Evolutionary conservation across 2,329 filamentous ascomycete genomes (phyloP).

Genomic region (Pseudogymnoascus sp.): DNA sequence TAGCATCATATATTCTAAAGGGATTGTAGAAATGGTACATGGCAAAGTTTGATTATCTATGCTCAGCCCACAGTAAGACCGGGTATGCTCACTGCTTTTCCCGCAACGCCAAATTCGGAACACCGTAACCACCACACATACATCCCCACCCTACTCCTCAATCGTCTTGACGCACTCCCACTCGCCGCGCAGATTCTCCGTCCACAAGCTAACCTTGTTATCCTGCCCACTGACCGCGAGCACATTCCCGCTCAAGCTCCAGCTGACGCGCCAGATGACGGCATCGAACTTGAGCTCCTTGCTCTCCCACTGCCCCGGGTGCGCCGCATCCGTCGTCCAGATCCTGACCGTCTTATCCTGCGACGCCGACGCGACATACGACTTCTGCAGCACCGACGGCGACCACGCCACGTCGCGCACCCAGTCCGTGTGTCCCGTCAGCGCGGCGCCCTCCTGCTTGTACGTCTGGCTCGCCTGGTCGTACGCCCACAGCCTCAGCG

Average conservation of each 20-base stretch:
- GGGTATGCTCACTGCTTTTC: constrained; percentile 13
- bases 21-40: constrained; percentile 4
- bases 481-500: constrained; percentile 88
- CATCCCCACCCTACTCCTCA: constrained; percentile 56
- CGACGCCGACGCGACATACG: constrained; percentile 89
- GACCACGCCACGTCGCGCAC: constrained; percentile 97
- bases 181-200: constrained; percentile 91
- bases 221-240: constrained; percentile 88
- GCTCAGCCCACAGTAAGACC: constrained; percentile 7
- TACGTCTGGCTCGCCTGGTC: constrained; percentile 54
- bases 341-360: constrained; percentile 97
- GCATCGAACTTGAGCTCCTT: constrained; percentile 83
- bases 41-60: constrained; percentile 8
- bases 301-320: constrained; percentile 68
- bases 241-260: constrained; percentile 95
- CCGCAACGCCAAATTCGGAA: constrained; percentile 10
- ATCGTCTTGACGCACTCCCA: constrained; percentile 98
- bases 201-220: constrained; percentile 97
- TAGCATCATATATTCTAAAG: not conserved
- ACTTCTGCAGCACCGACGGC: constrained; percentile 88
- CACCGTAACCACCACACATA: not conserved
- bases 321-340: constrained; percentile 72
- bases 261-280: constrained; percentile 91
- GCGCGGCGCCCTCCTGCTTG: constrained; percentile 52
- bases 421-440: constrained; percentile 88